Evolutionary conservation across 768 basidiomycete genomes (phyloP), one percentile per base, ranked within the genome.

Genomic region (Lactarius pseudohatsudake): DNA sequence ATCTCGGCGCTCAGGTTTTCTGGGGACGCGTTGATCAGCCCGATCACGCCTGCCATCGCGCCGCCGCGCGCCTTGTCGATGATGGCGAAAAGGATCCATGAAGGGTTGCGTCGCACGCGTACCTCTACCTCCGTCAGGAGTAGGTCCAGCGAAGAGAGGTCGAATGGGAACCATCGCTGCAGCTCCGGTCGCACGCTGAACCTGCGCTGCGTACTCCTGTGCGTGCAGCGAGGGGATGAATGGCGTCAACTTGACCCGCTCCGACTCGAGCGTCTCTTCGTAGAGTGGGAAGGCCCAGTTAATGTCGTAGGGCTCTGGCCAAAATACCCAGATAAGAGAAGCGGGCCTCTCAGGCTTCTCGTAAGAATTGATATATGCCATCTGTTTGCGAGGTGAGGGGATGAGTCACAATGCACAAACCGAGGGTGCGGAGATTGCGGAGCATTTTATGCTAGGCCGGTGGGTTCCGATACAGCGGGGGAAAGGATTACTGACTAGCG

Each of bases 191-290:
- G 73, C 28, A 73, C 68, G 3, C 61, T 30, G 50, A 75, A 75
- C 62, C 30, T 69, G 70, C 2, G 73, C 64, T 69, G 73, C 72
- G 70, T 77, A 77, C 8, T 65, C 45, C 11, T 72, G 61, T 13
- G 67, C 76, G 62, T 82, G 79, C 2, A 76, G 32, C 18, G 72
- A 63, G 2, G 80, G 80, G 30, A 79, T 71, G 73, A 80, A 81
- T 0, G 79, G 80, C 0, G 71, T 71, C 36, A 82, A 74, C 65
- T 74, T 75, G 50, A 81, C 73, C 22, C 78, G 78, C 3, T 72
- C 72, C n/a, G 73, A 77, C 57, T 79, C 74, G 18, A 82, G 75
- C 10, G 65, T 64, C 8, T 69, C 53, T 4, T 62, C 57, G 60
- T 74, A 73, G 13, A 81, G 43, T 16, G 78, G 76, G 61, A 75